Percentiles rank a stretch among this genome's conserved stretches.
Evolutionary conservation across 257 asterid genomes (phyloP).

Genomic region (Lantana camara): DNA sequence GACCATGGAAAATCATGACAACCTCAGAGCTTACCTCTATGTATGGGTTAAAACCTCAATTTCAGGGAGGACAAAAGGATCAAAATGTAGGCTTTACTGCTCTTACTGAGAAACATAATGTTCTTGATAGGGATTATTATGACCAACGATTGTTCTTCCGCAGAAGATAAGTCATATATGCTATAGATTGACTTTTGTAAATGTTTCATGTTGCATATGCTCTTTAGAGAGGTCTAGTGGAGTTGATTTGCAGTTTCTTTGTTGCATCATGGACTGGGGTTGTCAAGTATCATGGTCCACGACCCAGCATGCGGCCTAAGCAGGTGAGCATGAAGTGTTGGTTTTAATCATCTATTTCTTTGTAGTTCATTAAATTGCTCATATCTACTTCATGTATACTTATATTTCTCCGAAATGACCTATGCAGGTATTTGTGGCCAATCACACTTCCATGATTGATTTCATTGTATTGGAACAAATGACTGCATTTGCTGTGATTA

Average conservation of each 20-base stretch:
- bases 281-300: slow-evolving; percentile 97
- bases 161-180: slow-evolving; percentile 12
- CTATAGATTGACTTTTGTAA: slow-evolving; percentile 16
- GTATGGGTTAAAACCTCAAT: slow-evolving; percentile 6
- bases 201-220: slow-evolving; percentile 27
- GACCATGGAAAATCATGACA: slow-evolving; percentile 15
- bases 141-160: slow-evolving; percentile 1
- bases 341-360: slow-evolving; percentile 14
- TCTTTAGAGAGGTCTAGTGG: slow-evolving; percentile 84
- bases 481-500: slow-evolving; percentile 99
- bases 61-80: neutral
- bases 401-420: slow-evolving; percentile 12
- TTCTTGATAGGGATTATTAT: slow-evolving; percentile 11
- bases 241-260: slow-evolving; percentile 93
- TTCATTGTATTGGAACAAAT: slow-evolving; percentile 94
- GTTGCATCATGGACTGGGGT: slow-evolving; percentile 99
- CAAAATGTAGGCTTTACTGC: neutral
- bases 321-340: slow-evolving; percentile 55
- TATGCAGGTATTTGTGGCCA: slow-evolving; percentile 92
- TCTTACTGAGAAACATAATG: slow-evolving; percentile 8
- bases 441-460: slow-evolving; percentile 99
- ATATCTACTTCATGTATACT: neutral
- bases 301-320: slow-evolving; percentile 96
- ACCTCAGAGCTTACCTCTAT: neutral
- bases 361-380: slow-evolving; percentile 14